Evolutionary conservation across 352 stramenopile genomes (phyloP), one percentile per base, ranked within the genome.

Genomic region (Phytophthora vignae): DNA sequence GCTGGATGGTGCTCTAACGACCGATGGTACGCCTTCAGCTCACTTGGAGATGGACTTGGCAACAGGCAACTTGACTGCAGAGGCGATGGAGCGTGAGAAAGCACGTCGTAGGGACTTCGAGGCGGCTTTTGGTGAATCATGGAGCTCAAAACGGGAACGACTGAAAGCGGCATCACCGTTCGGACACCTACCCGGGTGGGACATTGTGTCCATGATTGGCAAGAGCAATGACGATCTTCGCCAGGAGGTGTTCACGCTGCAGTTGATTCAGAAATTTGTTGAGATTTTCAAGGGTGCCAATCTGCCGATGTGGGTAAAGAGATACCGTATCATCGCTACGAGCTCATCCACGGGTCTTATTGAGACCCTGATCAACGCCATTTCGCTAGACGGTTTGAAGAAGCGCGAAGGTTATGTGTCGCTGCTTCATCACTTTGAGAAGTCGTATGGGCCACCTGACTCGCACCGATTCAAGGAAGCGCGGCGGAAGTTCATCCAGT

Each of bases 191-290:
- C 83, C 92, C 8, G 95, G 93, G 9, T 99, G 95, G 94, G 94
- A 99, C 69, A 94, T 99, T 50, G 85, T 97, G 21, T 97, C 93
- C 19, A 97, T 99, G 77, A 99, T 99, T 76, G 96, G 99, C 33
- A 99, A 99, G 76, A 99, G 95, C 36, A 99, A 99, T 73, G 98
- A 99, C 78, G 98, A 99, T 74, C 79, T 99, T 62, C 88, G 98
- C 7, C 98, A 99, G 80, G 98, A 99, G 78, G 96, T 99, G n/a
- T 99, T 99, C 80, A 97, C 98, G 14, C 90, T 99, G 69, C 97
- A 99, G 76, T 80, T 99, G 9, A 99, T 99, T 74, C 89, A 98
- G 46, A 96, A 99, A 62, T 99, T 98, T 62, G 90, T 97, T 36
- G 95, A 99, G 75, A 99, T 99, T 60, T 99, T 99, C 78, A 88